Evolutionary conservation across 2,329 filamentous ascomycete species (phyloP).

Genomic region (Fusarium verrucosum): DNA sequence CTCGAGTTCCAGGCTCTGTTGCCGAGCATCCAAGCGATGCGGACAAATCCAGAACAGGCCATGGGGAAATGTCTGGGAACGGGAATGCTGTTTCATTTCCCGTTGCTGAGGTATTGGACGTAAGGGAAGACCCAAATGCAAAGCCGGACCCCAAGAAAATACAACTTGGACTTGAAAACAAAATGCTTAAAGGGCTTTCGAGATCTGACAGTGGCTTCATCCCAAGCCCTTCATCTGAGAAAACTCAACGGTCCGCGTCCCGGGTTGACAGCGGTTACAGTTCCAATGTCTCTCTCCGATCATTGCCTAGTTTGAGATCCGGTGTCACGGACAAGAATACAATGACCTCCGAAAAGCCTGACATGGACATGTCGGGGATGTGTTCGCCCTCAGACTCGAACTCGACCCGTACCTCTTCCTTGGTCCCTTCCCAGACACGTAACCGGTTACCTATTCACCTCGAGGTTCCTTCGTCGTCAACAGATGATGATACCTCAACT

Average conservation of each 20-base stretch:
- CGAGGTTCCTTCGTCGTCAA: conserved; percentile 26
- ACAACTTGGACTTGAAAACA: conserved; percentile 35
- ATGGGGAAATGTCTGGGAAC: conserved; percentile 32
- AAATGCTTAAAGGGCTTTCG: conserved; percentile 36
- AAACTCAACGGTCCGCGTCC: conserved; percentile 56
- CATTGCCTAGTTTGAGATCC: conserved; percentile 52
- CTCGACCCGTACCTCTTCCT: conserved; percentile 33
- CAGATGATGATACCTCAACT: conserved; percentile 31
- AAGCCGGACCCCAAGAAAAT: conserved; percentile 47
- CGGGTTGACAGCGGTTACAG: conserved; percentile 71
- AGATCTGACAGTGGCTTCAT: conserved; percentile 61
- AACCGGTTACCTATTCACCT: conserved; percentile 32
- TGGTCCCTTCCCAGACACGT: conserved; percentile 29
- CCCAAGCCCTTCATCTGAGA: conserved; percentile 56
- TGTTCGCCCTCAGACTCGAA: conserved; percentile 30
- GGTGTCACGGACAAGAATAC: conserved; percentile 33
- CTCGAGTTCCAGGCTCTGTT: conserved; percentile 5
- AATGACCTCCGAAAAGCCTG: conserved; percentile 32
- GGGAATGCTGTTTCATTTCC: conserved; percentile 49
- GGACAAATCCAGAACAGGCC: conserved; percentile 27
- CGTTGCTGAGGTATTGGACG: conserved; percentile 49
- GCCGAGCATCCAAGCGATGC: conserved; percentile 9
- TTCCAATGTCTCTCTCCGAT: conserved; percentile 67
- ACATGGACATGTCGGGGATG: conserved; percentile 16
- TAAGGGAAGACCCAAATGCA: conserved; percentile 56